phyloP scores from a whole-genome alignment of 768 basidiomycete genomes.

The Crassisporium funariophilum region DNA sequence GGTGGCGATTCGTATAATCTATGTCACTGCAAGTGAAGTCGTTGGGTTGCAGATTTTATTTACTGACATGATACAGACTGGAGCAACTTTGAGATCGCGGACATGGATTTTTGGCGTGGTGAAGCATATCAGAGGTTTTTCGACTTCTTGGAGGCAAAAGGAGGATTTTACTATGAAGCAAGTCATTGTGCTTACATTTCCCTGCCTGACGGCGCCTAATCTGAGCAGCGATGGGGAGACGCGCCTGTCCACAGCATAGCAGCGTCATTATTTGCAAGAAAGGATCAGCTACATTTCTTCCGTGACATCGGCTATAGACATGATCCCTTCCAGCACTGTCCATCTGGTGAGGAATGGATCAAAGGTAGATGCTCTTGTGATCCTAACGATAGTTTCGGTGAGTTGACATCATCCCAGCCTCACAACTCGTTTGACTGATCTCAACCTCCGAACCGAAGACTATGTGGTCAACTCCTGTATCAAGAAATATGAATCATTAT shows the following conservation, averaged over 20 bases:
- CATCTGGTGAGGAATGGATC: constrained; percentile 54
- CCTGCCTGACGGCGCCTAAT: too few relatives aligned
- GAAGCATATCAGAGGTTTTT: constrained; percentile 87
- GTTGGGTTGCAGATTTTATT: constrained; percentile 1
- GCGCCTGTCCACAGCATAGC: constrained; percentile 79
- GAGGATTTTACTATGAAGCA: constrained; percentile 93
- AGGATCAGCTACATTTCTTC: constrained; percentile 82
- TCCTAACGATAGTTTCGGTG: constrained; percentile 69
- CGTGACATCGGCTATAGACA: constrained; percentile 84
- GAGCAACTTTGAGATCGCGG: constrained; percentile 92
- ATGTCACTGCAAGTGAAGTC: constrained; percentile 57
- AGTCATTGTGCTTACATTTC: constrained; percentile 17
- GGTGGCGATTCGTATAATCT: constrained; percentile 66
- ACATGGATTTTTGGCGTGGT: constrained; percentile 86
- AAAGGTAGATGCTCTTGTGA: constrained; percentile 74
- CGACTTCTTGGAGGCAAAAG: constrained; percentile 74
- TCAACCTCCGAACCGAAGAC: constrained; percentile 29
- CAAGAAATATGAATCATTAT: constrained; percentile 39
- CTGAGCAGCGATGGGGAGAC: constrained; percentile 85
- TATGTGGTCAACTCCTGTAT: constrained; percentile 45
- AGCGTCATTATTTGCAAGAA: constrained; percentile 71
- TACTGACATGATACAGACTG: constrained; percentile 51
- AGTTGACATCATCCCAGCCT: constrained; percentile 19
- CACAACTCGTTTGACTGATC: neutral
- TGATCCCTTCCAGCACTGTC: constrained; percentile 79